A percentile compares a stretch with the other conserved stretches of the same genome.
phyloP scores from a whole-genome alignment of 345 rosid genomes.

The Bruguiera gymnorhiza region DNA sequence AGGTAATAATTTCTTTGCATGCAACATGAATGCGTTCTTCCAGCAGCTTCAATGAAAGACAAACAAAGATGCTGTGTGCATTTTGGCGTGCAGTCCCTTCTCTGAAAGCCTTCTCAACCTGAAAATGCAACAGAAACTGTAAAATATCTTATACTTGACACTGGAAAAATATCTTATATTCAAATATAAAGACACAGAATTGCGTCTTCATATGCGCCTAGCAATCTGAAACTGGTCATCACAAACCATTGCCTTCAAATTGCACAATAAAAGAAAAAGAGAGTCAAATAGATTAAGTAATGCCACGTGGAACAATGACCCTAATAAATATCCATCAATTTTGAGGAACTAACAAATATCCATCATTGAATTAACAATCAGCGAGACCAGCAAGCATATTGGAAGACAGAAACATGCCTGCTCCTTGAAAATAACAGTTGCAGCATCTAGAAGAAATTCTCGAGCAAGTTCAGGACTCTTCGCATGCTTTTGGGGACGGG shows the following conservation, averaged over 20 bases:
- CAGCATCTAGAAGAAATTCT: conserved; percentile 98
- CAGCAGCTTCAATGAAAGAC: conserved; percentile 73
- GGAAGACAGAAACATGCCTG: conserved; percentile 53
- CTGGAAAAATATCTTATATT: conserved; percentile 1
- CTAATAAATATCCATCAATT: neutral
- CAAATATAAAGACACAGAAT: neutral
- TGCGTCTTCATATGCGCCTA: conserved; percentile 1
- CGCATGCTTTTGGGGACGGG: conserved; percentile 97
- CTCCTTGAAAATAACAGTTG: conserved; percentile 90
- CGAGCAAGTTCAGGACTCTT: conserved; percentile 99
- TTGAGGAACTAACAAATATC: neutral
- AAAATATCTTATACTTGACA: neutral
- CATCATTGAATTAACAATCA: conserved; percentile 1
- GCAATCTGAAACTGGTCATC: too few relatives aligned
- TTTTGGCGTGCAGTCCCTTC: conserved; percentile 97
- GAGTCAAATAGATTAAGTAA: neutral
- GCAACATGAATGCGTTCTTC: conserved; percentile 94
- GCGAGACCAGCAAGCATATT: conserved; percentile 10
- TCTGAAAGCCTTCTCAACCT: conserved; percentile 98
- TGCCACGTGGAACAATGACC: neutral
- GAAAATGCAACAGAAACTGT: conserved; percentile 19
- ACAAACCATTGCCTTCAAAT: too few relatives aligned
- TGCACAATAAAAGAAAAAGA: too few relatives aligned
- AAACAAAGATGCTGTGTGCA: conserved; percentile 95
- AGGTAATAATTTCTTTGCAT: conserved; percentile 87